phyloP scores from a whole-genome alignment of 2,329 filamentous ascomycete species.

The Zymoseptoria tritici region DNA sequence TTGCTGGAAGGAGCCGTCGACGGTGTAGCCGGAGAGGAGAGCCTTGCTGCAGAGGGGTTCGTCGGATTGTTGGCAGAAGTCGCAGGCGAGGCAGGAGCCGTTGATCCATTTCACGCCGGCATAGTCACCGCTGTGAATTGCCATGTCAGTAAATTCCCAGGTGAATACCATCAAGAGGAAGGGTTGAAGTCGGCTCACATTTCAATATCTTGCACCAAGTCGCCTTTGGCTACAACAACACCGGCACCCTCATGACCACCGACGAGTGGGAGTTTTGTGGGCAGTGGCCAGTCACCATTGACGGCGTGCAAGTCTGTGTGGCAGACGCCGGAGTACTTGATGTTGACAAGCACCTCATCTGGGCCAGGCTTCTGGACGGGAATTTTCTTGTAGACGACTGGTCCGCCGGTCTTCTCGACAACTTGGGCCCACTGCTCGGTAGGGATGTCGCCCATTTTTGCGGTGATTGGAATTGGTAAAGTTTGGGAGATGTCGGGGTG shows the following conservation, averaged over 20 bases:
- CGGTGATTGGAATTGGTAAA: not conserved
- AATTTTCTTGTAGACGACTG: slow-evolving; percentile 69
- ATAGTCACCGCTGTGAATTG: slow-evolving; percentile 54
- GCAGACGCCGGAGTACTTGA: slow-evolving; percentile 86
- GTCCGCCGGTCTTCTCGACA: slow-evolving; percentile 68
- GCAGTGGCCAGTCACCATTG: slow-evolving; percentile 82
- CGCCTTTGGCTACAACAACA: slow-evolving; percentile 70
- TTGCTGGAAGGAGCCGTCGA: slow-evolving; percentile 89
- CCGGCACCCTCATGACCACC: slow-evolving; percentile 76
- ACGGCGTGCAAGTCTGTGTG: slow-evolving; percentile 78
- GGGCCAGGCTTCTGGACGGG: slow-evolving; percentile 72
- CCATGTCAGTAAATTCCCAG: not conserved
- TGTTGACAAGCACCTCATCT: slow-evolving; percentile 85
- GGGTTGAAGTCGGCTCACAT: slow-evolving; percentile 35
- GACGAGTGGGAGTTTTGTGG: slow-evolving; percentile 75
- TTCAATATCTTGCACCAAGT: slow-evolving; percentile 68
- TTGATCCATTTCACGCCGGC: slow-evolving; percentile 91
- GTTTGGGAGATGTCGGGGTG: not conserved
- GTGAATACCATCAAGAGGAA: too few species aligned
- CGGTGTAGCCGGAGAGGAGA: slow-evolving; percentile 79
- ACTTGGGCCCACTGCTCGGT: slow-evolving; percentile 88
- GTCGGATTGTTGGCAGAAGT: slow-evolving; percentile 72
- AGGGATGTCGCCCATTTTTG: slow-evolving; percentile 52
- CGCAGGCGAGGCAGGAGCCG: slow-evolving; percentile 73
- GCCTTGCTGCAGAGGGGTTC: slow-evolving; percentile 76